Evolutionary conservation across 148 eudicot species (phyloP), one percentile per base, ranked within the genome.

Genomic region (Vaccinium macrocarpon): DNA sequence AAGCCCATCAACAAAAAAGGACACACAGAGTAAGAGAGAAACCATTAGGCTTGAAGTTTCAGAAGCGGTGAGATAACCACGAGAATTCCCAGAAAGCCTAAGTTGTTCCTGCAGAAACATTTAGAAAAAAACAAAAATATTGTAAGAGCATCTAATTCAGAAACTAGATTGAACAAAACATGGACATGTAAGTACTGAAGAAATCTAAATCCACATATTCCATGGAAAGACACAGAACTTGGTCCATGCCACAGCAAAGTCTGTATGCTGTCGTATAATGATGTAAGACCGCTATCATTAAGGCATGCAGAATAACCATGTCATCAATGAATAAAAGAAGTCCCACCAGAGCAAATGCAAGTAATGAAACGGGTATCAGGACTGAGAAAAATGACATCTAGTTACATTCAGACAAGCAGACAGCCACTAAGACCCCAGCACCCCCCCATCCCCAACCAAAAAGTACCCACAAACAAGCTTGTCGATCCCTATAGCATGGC

Each of bases 31-130:
- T 14, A 76, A 82, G 53, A 81, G 38, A 72, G 15, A 74, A 82
- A 92, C 95, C 97, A 88, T 92, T 56, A 87, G 88, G 81, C 87
- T 86, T 29, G 86, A 83, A 84, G 72, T 52, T 78, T 86, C 92
- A 38, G 92, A 59, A 83, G 89, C 71, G 64, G 86, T 71, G 19
- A 92, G 91, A 85, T 68, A 85, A 42, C 89, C 85, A 49, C 91
- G 90, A 51, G 96, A 70, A 53, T 82, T 90, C 53, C 87, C 87
- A 80, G 83, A 62, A 86, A 82, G 42, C 87, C 82, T 90, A 66
- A 87, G 76, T 84, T 89, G 90, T 14, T 92, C 92, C 94, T 94
- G 93, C 76, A 82, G 85, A 27, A 68, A 27, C 49, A 82, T n/a
- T 80, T 61, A 18, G 82, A 75, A 38, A 4, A 68, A 68, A 74